phyloP scores from a whole-genome alignment of 257 asterid genomes.

The Solanum microdontum region DNA sequence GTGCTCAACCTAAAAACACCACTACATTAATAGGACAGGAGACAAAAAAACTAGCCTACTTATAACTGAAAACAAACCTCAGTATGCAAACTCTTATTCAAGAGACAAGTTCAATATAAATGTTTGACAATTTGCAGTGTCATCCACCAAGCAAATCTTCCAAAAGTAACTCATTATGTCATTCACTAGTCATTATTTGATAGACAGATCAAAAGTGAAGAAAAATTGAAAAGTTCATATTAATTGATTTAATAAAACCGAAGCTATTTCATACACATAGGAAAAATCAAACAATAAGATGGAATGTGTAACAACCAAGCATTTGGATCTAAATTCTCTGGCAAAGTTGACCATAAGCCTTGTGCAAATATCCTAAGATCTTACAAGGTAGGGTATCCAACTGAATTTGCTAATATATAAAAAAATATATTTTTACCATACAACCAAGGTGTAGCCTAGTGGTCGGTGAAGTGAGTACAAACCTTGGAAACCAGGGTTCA shows the following conservation, averaged over 20 bases:
- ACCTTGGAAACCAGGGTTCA: not conserved
- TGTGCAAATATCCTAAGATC: not conserved
- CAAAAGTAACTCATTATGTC: not conserved
- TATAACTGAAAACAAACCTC: not conserved
- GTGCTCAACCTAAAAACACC: conserved; percentile 60
- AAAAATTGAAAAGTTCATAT: not conserved
- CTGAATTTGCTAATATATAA: not conserved
- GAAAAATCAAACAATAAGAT: not conserved
- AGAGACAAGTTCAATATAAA: not conserved
- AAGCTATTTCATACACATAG: not conserved
- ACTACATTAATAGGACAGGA: conserved; percentile 2
- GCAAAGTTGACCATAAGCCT: not conserved
- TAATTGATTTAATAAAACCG: not conserved
- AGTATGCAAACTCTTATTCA: not conserved
- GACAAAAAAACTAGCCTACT: not conserved
- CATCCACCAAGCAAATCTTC: not conserved
- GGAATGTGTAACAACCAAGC: not conserved
- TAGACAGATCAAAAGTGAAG: not conserved
- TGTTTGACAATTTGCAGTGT: not conserved
- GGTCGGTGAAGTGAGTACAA: not conserved
- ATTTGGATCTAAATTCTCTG: not conserved
- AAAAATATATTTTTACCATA: not conserved
- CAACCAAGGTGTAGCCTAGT: not conserved
- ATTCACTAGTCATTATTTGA: not conserved
- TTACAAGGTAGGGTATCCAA: not conserved